phyloP scores from a whole-genome alignment of 371 early-diverging fungal species.

The Actinomortierella ambigua region DNA sequence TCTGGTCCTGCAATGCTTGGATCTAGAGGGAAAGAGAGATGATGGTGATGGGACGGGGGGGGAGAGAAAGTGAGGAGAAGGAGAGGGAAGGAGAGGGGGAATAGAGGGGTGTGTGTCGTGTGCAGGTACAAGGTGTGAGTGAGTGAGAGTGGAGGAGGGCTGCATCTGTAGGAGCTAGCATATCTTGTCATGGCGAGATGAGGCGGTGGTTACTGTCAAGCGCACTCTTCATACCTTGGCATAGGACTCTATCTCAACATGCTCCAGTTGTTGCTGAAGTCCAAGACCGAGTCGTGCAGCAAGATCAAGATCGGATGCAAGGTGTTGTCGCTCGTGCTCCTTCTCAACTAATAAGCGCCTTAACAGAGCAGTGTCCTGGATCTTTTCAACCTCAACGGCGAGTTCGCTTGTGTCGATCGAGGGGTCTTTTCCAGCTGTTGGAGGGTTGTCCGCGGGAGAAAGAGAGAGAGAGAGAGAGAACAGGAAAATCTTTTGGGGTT shows the following conservation, averaged over 20 bases:
- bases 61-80: not conserved
- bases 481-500: too few relatives aligned
- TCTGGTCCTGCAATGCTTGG: constrained; percentile 63
- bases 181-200: constrained; percentile 7
- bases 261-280: constrained; percentile 68
- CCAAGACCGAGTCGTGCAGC: constrained; percentile 70
- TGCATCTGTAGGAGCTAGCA: constrained; percentile 9
- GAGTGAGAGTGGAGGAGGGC: not conserved
- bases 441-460: too few relatives aligned
- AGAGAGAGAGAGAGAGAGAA: too few relatives aligned
- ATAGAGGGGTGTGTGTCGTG: not conserved
- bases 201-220: too few relatives aligned
- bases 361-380: constrained; percentile 56
- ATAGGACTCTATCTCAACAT: constrained; percentile 53
- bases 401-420: too few relatives aligned
- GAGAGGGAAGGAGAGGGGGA: not conserved
- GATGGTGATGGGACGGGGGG: not conserved
- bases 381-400: constrained; percentile 22
- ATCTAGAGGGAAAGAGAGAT: constrained; percentile 44
- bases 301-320: constrained; percentile 67
- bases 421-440: too few relatives aligned
- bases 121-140: not conserved
- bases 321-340: constrained; percentile 66
- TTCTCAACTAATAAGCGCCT: constrained; percentile 61
- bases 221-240: constrained; percentile 30